Conservation (phyloP, 164 flowering plant species). For the Nymphaea thermarum region DNA sequence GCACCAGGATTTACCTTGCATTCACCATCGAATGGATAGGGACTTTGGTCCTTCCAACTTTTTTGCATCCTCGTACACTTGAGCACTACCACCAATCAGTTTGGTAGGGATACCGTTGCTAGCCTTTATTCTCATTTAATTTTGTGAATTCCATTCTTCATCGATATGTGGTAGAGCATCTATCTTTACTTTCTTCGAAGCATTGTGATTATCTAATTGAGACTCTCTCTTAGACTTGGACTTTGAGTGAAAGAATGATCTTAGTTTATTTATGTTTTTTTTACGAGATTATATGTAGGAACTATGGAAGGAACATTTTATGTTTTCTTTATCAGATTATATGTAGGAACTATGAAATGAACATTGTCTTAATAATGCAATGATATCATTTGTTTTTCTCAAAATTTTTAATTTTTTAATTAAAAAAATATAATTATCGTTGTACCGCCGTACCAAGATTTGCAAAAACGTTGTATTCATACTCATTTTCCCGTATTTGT, state of each 20-base stretch:
- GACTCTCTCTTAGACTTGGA: constrained; percentile 28
- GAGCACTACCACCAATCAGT: constrained; percentile 22
- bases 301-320: no score
- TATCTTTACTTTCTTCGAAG: constrained; percentile 52
- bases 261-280: no score
- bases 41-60: constrained; percentile 16
- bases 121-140: not conserved
- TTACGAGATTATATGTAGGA: no score
- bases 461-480: no score
- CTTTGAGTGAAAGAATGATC: constrained; percentile 20
- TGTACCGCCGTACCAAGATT: no score
- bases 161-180: constrained; percentile 6
- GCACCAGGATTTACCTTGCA: constrained; percentile 10
- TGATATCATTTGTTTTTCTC: no score
- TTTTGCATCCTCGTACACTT: constrained; percentile 15
- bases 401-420: no score
- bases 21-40: constrained; percentile 17
- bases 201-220: constrained; percentile 26
- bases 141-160: constrained; percentile 20
- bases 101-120: constrained; percentile 18
- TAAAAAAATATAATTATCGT: no score
- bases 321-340: no score
- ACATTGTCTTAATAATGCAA: no score
- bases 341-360: no score
- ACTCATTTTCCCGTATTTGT: no score